These are phyloP conservation scores for Melaleuca alternifolia DNA, from an alignment of 345 rosid genomes.

Conservation along the genomic window DNA sequence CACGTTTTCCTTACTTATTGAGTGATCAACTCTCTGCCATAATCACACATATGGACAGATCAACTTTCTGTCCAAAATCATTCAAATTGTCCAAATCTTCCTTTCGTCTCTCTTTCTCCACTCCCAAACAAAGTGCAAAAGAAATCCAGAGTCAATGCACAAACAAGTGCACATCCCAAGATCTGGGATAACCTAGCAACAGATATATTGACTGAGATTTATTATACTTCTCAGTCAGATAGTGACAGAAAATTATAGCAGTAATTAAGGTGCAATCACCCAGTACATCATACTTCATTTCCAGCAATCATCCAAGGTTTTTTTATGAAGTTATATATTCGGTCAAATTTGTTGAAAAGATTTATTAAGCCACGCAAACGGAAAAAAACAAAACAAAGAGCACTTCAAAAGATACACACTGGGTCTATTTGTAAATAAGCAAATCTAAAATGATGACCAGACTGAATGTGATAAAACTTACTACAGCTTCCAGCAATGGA, in stretches of 20 bases:
- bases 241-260: background rate
- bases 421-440: background rate
- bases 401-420: background rate
- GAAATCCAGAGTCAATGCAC: background rate
- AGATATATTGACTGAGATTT: background rate
- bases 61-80: background rate
- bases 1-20: background rate
- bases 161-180: background rate
- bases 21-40: background rate
- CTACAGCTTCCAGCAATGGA: conserved; percentile 64
- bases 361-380: background rate
- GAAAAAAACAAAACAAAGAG: background rate
- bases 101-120: background rate
- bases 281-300: background rate
- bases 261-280: background rate
- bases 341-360: background rate
- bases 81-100: background rate
- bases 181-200: background rate
- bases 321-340: background rate
- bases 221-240: background rate
- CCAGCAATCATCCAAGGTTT: background rate
- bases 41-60: background rate
- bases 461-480: conserved; percentile 46
- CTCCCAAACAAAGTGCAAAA: background rate
- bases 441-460: conserved; percentile 1